Conservation (phyloP, 352 stramenopile species). For the Globisporangium spiculum region DNA sequence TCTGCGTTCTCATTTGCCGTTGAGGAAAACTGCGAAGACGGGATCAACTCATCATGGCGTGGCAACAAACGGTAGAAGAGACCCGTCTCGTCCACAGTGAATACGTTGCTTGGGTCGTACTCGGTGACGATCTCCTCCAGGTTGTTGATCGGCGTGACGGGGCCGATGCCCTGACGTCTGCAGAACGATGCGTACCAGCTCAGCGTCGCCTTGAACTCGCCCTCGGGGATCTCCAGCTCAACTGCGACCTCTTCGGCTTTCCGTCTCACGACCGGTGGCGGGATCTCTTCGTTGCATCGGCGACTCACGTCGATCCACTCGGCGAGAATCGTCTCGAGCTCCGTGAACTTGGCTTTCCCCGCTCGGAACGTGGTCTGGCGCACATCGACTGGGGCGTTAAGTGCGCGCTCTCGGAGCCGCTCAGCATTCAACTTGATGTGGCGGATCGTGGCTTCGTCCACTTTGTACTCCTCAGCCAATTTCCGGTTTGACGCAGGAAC, state of each 20-base stretch:
- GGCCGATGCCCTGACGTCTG: slow-evolving; percentile 6
- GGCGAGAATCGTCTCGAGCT: slow-evolving; percentile 14
- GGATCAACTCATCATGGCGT: background rate
- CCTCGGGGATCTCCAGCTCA: slow-evolving; percentile 9
- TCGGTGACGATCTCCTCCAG: slow-evolving; percentile 10
- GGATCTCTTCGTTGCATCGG: slow-evolving; percentile 15
- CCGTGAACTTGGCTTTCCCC: slow-evolving; percentile 9
- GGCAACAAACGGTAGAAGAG: slow-evolving; percentile 18
- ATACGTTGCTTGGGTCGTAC: slow-evolving; percentile 15
- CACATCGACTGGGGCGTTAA: slow-evolving; percentile 10
- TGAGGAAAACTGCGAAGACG: background rate
- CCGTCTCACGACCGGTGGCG: slow-evolving; percentile 3
- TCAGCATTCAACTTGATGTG: slow-evolving; percentile 16
- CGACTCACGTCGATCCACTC: slow-evolving; percentile 18
- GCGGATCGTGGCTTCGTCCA: slow-evolving; percentile 19
- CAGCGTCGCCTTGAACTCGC: slow-evolving; percentile 13
- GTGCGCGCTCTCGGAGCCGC: slow-evolving; percentile 3
- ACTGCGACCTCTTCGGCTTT: slow-evolving; percentile 11
- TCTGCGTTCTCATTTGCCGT: background rate
- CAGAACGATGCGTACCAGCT: slow-evolving; percentile 14
- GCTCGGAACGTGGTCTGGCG: slow-evolving; percentile 16
- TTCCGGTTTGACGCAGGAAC: slow-evolving; percentile 15
- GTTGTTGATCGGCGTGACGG: slow-evolving; percentile 8
- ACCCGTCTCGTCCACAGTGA: slow-evolving; percentile 18
- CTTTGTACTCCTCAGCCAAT: slow-evolving; percentile 12